These are phyloP conservation scores for Cordyceps javanica DNA, from an alignment of 2,329 filamentous ascomycete species.

Conservation along the genomic window DNA sequence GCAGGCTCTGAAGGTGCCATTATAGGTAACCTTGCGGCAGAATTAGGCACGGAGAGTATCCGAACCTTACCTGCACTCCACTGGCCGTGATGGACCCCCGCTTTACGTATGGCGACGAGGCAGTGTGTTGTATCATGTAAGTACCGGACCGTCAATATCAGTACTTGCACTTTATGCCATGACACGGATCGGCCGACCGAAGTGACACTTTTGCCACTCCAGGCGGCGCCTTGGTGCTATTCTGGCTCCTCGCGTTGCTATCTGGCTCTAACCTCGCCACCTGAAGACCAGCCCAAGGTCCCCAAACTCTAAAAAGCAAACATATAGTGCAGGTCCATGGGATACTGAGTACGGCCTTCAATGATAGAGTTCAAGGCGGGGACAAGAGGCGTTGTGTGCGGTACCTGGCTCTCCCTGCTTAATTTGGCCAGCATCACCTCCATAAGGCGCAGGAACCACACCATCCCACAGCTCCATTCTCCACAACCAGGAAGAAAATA, in stretches of 20 bases:
- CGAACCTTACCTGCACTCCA: neutral
- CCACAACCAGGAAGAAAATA: neutral
- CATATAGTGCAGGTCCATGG: neutral
- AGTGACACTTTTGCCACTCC: conserved; percentile 1
- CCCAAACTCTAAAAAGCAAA: neutral
- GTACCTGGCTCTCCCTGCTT: conserved; percentile 11
- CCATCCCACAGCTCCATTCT: neutral
- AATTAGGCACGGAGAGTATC: neutral
- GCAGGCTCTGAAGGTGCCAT: neutral
- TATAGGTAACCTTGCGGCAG: neutral
- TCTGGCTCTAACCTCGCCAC: neutral
- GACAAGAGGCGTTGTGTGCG: neutral
- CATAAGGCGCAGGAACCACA: conserved; percentile 4
- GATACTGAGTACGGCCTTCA: neutral
- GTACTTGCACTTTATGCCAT: neutral
- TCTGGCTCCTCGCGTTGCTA: neutral
- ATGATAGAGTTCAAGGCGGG: neutral
- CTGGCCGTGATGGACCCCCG: neutral
- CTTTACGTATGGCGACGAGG: neutral
- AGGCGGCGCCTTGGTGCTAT: neutral
- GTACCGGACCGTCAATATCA: neutral
- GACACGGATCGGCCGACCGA: neutral
- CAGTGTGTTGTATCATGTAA: neutral
- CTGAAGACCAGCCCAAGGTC: neutral
- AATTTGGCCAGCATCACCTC: conserved; percentile 7